Percentiles rank a stretch among this genome's conserved stretches.
phyloP scores from a whole-genome alignment of 139 green algal genomes.

The Nannochloris sp. region DNA sequence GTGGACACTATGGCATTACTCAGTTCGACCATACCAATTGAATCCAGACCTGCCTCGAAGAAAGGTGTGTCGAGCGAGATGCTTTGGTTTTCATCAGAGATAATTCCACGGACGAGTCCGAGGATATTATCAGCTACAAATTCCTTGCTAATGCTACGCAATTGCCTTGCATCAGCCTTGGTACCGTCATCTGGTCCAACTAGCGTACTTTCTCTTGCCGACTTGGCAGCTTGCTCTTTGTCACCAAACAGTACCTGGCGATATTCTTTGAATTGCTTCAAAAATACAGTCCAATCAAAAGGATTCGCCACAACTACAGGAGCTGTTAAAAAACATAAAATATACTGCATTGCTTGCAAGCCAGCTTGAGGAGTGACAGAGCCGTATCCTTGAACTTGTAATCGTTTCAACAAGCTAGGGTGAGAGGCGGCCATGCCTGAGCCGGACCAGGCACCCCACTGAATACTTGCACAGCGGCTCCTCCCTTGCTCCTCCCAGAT shows the following conservation, averaged over 20 bases:
- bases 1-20: slow-evolving; percentile 30
- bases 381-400: neutral
- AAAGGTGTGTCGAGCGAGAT: slow-evolving; percentile 32
- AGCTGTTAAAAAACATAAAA: neutral
- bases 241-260: neutral
- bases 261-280: neutral
- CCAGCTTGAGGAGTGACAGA: neutral
- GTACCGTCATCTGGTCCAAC: neutral
- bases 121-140: neutral
- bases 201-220: neutral
- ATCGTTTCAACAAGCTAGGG: neutral
- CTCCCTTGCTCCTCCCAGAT: neutral
- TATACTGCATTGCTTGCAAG: neutral
- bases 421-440: slow-evolving; percentile 64
- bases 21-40: slow-evolving; percentile 43
- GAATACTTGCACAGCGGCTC: neutral
- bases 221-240: neutral
- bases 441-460: slow-evolving; percentile 36
- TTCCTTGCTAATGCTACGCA: neutral
- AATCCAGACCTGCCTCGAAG: slow-evolving; percentile 40
- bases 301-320: neutral
- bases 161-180: neutral
- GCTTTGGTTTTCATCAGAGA: neutral
- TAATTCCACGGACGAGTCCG: neutral
- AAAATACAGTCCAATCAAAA: neutral